Base-by-base conservation (phyloP, 305 asterid species). In the Lippia alba region DNA sequence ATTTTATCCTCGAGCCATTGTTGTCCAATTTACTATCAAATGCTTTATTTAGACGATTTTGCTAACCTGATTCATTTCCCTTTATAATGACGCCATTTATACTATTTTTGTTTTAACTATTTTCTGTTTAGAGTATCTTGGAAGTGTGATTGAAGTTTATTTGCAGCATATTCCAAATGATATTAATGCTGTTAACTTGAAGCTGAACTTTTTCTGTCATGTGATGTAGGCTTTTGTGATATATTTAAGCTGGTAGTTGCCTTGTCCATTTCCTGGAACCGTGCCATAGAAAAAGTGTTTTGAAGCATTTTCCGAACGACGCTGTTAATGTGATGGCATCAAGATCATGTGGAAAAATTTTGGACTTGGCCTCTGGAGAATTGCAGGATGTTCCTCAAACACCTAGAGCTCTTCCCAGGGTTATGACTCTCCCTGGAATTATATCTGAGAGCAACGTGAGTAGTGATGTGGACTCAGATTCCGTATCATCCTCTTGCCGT, bases 371-470 rank as follows among this genome's bases (percentile, higher is more conserved):
- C 63, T 69, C 85, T 12, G 89, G 81, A 54, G 86, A 73, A 39
- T 57, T 81, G 56, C 60, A 70, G 24, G 79, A 81, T 63, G 69
- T 86, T 19, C 84, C 86, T 67, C 89, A 79, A 67, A 79, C 89
- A 63, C 89, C 90, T 41, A 79, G 82, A 82, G 72, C 70, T 78
- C 80, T 88, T 79, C 90, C 90, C 15, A 81, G 86, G 67, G 83
- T 88, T 74, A 79, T 85, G 83, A 76, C 88, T 56, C 79, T 79
- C 67, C 89, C 91, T 63, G 85, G 88, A 78, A 71, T 82, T 65
- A 75, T 85, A 8, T 59, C 84, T 59, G 91, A 85, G 61, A 73
- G 72, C 55, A 72, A 61, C 36, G 74, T 66, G 32, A 64, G 78
- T 74, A 79, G 77, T 59, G 87, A 83, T 44, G 89, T 75, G 33